Percentiles rank a stretch among this genome's conserved stretches.
These are phyloP conservation scores for Tulasnella sp. DNA, from an alignment of 768 basidiomycete species.

Conservation along the genomic window DNA sequence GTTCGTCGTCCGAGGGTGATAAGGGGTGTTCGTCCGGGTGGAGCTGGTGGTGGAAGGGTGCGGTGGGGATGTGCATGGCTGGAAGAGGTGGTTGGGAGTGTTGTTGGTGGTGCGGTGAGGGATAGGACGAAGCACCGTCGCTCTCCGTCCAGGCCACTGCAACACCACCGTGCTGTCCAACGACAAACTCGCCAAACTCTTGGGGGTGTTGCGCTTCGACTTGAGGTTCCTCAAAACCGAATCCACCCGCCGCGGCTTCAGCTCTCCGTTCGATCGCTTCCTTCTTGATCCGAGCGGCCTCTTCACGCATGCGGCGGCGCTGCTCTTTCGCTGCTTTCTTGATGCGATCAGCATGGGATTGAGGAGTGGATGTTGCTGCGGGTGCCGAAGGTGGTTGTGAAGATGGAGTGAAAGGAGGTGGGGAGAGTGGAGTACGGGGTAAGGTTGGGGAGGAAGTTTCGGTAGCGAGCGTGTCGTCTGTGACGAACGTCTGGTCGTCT, in stretches of 20 bases:
- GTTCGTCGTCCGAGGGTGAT: not conserved
- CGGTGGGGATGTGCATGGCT: not conserved
- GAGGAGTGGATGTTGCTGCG: not conserved
- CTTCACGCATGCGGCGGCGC: conserved; percentile 9
- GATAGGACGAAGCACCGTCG: not conserved
- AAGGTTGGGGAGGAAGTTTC: not conserved
- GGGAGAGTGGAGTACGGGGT: not conserved
- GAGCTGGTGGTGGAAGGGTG: not conserved
- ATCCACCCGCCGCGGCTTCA: conserved; percentile 19
- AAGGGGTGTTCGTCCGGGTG: not conserved
- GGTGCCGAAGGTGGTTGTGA: not conserved
- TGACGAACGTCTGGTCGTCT: not conserved
- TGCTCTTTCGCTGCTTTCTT: conserved; percentile 14
- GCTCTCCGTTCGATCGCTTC: conserved; percentile 20
- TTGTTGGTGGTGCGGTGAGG: too few species aligned
- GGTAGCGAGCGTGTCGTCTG: not conserved
- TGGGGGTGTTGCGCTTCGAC: not conserved
- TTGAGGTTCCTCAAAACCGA: not conserved
- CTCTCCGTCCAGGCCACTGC: conserved; percentile 4
- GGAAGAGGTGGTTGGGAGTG: too few species aligned
- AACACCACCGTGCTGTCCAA: too few species aligned
- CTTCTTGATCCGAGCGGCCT: not conserved
- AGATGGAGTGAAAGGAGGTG: not conserved
- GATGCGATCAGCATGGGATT: not conserved
- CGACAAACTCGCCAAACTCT: conserved; percentile 18